Conservation (phyloP, 495 filamentous ascomycete species). For the Trichoderma orchidacearum region DNA sequence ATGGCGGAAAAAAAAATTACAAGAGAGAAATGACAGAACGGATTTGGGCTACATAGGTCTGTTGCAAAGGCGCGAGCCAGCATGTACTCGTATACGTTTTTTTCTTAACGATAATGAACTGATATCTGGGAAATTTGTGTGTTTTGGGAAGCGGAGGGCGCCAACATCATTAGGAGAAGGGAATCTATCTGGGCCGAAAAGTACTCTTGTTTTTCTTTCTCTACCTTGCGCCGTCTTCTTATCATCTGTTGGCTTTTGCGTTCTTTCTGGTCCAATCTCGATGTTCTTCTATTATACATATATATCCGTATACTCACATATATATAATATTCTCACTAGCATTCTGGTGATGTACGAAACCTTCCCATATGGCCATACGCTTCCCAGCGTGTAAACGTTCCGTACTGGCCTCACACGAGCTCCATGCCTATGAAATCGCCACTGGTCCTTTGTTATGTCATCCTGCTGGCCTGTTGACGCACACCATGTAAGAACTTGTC, state of each 20-base stretch:
- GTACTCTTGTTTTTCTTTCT: background rate
- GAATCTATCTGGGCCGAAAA: background rate
- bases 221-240: background rate
- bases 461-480: background rate
- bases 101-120: conserved; percentile 7
- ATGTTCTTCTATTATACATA: too few species aligned
- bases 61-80: background rate
- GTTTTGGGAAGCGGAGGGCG: background rate
- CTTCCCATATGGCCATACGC: too few species aligned
- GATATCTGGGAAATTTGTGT: background rate
- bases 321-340: too few species aligned
- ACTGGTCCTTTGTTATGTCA: too few species aligned
- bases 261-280: background rate
- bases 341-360: too few species aligned
- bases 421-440: too few species aligned
- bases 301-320: background rate
- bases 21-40: background rate
- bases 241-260: background rate
- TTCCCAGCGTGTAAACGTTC: too few species aligned
- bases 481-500: background rate
- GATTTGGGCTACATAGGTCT: background rate
- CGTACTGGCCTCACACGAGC: too few species aligned
- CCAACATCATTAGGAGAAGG: background rate
- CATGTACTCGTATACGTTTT: background rate
- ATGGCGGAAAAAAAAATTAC: background rate